These are phyloP conservation scores for Hirsutella rhossiliensis DNA, from an alignment of 2,329 filamentous ascomycete genomes.

Conservation along the genomic window DNA sequence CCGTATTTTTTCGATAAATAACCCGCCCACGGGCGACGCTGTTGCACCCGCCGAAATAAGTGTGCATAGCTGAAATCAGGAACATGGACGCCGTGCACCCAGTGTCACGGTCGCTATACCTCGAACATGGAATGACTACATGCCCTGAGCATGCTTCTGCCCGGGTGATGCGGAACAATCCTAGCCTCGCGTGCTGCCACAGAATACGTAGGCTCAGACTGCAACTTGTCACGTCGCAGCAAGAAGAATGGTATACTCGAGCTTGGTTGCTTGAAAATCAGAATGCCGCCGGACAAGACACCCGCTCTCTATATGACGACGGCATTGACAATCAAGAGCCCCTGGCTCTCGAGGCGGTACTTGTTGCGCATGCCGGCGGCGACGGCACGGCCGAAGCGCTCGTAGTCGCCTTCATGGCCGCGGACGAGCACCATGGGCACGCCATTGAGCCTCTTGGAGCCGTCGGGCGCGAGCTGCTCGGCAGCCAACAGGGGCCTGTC, in stretches of 20 bases:
- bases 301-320: constrained; percentile 37
- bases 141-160: not conserved
- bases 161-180: too few relatives aligned
- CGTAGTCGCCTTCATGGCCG: constrained; percentile 50
- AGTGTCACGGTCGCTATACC: not conserved
- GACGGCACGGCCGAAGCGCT: constrained; percentile 47
- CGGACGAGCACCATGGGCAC: constrained; percentile 77
- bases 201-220: too few relatives aligned
- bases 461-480: constrained; percentile 57
- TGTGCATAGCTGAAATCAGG: too few relatives aligned
- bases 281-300: too few relatives aligned
- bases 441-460: constrained; percentile 56
- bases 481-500: constrained; percentile 62
- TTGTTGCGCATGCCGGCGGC: constrained; percentile 65
- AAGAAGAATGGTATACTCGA: too few relatives aligned
- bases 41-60: too few relatives aligned
- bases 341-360: constrained; percentile 73
- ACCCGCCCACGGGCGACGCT: too few relatives aligned
- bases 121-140: not conserved
- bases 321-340: constrained; percentile 66
- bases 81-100: not conserved
- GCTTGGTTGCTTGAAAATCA: too few relatives aligned
- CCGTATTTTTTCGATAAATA: too few relatives aligned
- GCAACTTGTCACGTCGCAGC: too few relatives aligned
- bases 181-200: too few relatives aligned